phyloP scores from a whole-genome alignment of 2,329 filamentous ascomycete species.

The Lasiodiplodia hormozganensis region DNA sequence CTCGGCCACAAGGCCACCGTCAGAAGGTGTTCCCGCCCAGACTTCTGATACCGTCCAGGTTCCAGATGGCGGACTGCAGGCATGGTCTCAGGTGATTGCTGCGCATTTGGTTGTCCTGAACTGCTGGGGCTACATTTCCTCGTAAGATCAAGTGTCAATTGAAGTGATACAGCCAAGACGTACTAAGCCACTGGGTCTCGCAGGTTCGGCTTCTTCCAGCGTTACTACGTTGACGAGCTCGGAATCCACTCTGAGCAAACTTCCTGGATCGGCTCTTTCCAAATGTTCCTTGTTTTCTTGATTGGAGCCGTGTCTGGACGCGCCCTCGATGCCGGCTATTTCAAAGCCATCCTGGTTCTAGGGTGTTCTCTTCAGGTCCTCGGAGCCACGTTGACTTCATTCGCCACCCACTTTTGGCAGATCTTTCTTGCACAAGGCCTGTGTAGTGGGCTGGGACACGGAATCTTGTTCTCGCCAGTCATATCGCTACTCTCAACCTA shows the following conservation, averaged over 20 bases:
- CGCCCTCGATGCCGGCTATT: conserved; percentile 60
- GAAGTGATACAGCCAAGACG: background rate
- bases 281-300: conserved; percentile 59
- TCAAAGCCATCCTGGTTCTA: conserved; percentile 50
- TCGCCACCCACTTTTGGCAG: conserved; percentile 59
- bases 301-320: conserved; percentile 60
- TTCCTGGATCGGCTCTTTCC: conserved; percentile 60
- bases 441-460: conserved; percentile 42
- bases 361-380: conserved; percentile 55
- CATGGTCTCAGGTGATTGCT: conserved; percentile 27
- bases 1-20: background rate
- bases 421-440: conserved; percentile 45
- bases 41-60: background rate
- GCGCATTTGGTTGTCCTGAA: conserved; percentile 30
- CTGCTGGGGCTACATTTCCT: conserved; percentile 40
- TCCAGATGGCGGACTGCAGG: conserved; percentile 9
- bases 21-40: background rate
- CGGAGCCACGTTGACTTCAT: conserved; percentile 59
- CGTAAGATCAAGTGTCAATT: conserved; percentile 10
- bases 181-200: background rate
- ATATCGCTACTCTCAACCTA: conserved; percentile 56
- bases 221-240: conserved; percentile 42
- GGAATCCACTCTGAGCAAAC: conserved; percentile 50
- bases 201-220: conserved; percentile 49
- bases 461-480: conserved; percentile 43